Base-by-base conservation (phyloP, 345 rosid species). In the Hibiscus tridactylites region DNA sequence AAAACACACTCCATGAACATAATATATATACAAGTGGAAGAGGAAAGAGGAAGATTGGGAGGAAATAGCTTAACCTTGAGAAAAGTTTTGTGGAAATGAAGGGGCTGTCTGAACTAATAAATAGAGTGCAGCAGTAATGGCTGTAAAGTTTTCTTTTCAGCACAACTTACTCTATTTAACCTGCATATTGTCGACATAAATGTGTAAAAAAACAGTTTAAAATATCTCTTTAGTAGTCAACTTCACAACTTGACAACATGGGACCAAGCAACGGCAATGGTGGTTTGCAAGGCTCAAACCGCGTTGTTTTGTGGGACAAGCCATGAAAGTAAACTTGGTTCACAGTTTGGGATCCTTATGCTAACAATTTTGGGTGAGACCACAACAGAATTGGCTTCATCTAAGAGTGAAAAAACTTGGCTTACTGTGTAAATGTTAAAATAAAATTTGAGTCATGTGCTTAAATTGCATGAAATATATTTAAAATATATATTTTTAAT, bases 101-200 rank as follows among this genome's bases (percentile, higher is more conserved):
- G 65, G 44, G 66, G 68, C 24, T 46, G 57, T 26, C 44, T 46
- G 64, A 17, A 52, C 50, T 68, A 74, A 76, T 81, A 83, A 83
- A 83, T 85, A 81, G 86, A 76, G 75, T 75, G 54, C 29, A 47
- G n/a, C 52, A 47, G 52, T 47, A 11, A 12, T 15, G 54, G 54
- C 16, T 50, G 54, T 16, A 42, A 42, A 42, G 46, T 42, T 42
- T 42, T 42, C 46, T 42, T 42, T 42, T 42, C 46, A 42, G 54
- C 54, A 13, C 1, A 47, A 13, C 17, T 47, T 44, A 8, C 11
- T 13, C 16, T 11, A 13, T 13, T 11, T 50, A 50, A 50, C 54
- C 17, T 50, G 19, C 54, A 50, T 50, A 9, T 42, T 42, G 46
- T 42, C 11, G 54, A 50, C 54, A 50, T 50, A 50, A 13, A 13